These are phyloP conservation scores for Wallacemonas sp. DNA, from an alignment of 208 protist genomes.

Conservation along the genomic window DNA sequence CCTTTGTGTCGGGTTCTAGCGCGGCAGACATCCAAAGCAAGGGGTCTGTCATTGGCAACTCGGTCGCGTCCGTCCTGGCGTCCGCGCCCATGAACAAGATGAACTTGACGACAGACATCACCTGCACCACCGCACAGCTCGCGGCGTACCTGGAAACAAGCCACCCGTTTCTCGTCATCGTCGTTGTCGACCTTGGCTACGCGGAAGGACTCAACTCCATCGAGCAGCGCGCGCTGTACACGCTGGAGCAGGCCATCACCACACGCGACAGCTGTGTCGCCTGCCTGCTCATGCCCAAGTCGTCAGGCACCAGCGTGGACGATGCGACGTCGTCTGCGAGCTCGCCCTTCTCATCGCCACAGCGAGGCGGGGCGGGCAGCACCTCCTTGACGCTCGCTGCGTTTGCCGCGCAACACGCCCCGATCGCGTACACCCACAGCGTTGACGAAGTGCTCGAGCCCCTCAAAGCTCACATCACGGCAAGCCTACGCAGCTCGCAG, in stretches of 20 bases:
- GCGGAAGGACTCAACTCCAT: slow-evolving; percentile 24
- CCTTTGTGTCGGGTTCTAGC: slow-evolving; percentile 24
- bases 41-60: slow-evolving; percentile 32
- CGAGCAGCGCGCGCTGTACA: slow-evolving; percentile 28
- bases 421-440: slow-evolving; percentile 26
- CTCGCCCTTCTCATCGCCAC: slow-evolving; percentile 5
- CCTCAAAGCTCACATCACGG: slow-evolving; percentile 23
- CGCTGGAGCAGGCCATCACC: slow-evolving; percentile 23
- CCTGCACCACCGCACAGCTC: slow-evolving; percentile 43
- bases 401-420: slow-evolving; percentile 11
- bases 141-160: slow-evolving; percentile 21
- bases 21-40: slow-evolving; percentile 17
- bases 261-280: neutral
- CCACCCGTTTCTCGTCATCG: slow-evolving; percentile 31
- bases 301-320: slow-evolving; percentile 9
- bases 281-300: neutral
- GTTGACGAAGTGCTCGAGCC: slow-evolving; percentile 33
- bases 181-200: slow-evolving; percentile 38
- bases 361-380: neutral
- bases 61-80: slow-evolving; percentile 39
- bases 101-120: slow-evolving; percentile 43
- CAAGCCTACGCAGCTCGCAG: neutral
- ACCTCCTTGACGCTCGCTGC: neutral
- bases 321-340: slow-evolving; percentile 19
- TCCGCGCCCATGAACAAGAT: slow-evolving; percentile 38